Conservation (phyloP, 495 filamentous ascomycete species). For the Aspergillus ostianus region DNA sequence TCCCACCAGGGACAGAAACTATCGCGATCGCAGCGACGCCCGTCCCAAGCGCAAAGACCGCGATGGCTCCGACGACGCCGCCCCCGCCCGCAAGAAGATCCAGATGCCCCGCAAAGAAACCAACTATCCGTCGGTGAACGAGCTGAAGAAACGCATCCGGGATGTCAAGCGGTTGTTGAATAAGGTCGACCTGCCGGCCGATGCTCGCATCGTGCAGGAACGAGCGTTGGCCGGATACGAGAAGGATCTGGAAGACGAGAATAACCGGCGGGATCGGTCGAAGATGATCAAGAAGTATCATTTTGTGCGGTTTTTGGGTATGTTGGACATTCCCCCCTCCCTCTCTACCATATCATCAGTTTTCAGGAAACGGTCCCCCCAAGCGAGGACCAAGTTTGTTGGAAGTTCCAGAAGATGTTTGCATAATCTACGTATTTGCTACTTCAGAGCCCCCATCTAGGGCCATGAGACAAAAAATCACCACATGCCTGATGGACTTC, state of each 20-base stretch:
- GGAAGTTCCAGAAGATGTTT: background rate
- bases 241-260: conserved; percentile 65
- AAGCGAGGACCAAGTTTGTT: background rate
- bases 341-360: background rate
- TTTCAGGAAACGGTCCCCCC: background rate
- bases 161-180: conserved; percentile 59
- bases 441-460: conserved; percentile 88
- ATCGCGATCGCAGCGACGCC: conserved; percentile 15
- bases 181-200: conserved; percentile 64
- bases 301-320: conserved; percentile 88
- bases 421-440: conserved; percentile 90
- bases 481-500: background rate
- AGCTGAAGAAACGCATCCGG: conserved; percentile 52
- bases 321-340: conserved; percentile 6
- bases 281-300: conserved; percentile 86
- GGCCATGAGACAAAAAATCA: background rate
- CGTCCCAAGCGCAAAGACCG: conserved; percentile 32
- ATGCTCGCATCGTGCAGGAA: conserved; percentile 73
- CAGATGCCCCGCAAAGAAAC: conserved; percentile 27
- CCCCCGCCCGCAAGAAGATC: conserved; percentile 21
- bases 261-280: conserved; percentile 59
- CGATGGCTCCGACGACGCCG: conserved; percentile 25
- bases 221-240: conserved; percentile 75
- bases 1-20: conserved; percentile 17
- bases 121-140: conserved; percentile 47